Evolutionary conservation across 2,329 filamentous ascomycete genomes (phyloP), one percentile per base, ranked within the genome.

Genomic region (Alternaria conjuncta): DNA sequence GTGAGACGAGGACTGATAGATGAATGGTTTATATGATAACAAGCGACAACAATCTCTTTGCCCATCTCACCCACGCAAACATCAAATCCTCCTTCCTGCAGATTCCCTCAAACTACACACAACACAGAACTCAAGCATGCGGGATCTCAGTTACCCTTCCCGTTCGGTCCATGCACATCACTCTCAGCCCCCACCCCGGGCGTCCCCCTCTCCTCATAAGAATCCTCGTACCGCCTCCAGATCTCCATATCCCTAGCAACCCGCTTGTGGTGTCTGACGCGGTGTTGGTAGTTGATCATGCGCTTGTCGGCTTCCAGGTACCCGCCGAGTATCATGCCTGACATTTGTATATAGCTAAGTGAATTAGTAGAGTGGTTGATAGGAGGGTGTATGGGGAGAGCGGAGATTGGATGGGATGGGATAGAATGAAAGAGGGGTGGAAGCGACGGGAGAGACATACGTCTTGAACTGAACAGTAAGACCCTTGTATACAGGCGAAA

Each of bases 341-440:
- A 92, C 90, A 94, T 93, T 78, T 94, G 91, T 15, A 94, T 83
- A 75, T 93, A 95, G 28, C 92, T 94, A 11, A 0, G 2, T n/a
- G 5, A 8, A 9, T 41, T 41, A 18, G n/a, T 41, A 2, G 32
- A 6, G 12, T 32, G 30, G 3, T 15, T 32, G 28, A 7, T 6
- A 11, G 3, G 6, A 30, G 28, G 5, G 25, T 6, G 9, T 18
- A 13, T 28, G 28, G 23, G 18, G 25, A 43, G 47, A 18, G 28
- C 2, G 28, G 46, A 3, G 25, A 25, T 23, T 4, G 23, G 21
- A 36, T 53, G 30, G 18, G 18, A n/a, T 15, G 47, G 20, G 11
- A n/a, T 8, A 20, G 10, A 6, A 44, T 7, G 41, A 44, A 21
- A 44, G 11, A 21, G 6, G 11, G 18, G 6, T 4, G 18, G 41